A percentile compares a stretch with the other conserved stretches of the same genome.
These are phyloP conservation scores for sorghum (Sorghum bicolor) DNA, from an alignment of 176 grass and related monocot genomes.

Conservation along the genomic window Sorghum_bicolor_NCBIv3 NC_012873.2:3705001-3705500, in stretches of 20 bases:
- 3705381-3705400: conserved; percentile 9
- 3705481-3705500: conserved; percentile 23
- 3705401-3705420: neutral
- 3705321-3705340: neutral
- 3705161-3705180: neutral
- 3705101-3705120: neutral
- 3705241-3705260: neutral
- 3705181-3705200: neutral
- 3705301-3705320: neutral
- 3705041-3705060: neutral
- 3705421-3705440: neutral
- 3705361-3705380: conserved; percentile 26
- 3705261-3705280: neutral
- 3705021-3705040: neutral
- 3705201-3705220: neutral
- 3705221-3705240: neutral
- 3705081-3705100: neutral
- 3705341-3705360: conserved; percentile 29
- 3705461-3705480: neutral
- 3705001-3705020: neutral
- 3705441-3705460: neutral
- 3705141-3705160: neutral
- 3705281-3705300: neutral
- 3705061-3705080: neutral
- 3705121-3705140: neutral